Percentiles rank a stretch among this genome's conserved stretches.
These are phyloP conservation scores for Suillus cothurnatus DNA, from an alignment of 768 basidiomycete genomes.

Conservation along the genomic window DNA sequence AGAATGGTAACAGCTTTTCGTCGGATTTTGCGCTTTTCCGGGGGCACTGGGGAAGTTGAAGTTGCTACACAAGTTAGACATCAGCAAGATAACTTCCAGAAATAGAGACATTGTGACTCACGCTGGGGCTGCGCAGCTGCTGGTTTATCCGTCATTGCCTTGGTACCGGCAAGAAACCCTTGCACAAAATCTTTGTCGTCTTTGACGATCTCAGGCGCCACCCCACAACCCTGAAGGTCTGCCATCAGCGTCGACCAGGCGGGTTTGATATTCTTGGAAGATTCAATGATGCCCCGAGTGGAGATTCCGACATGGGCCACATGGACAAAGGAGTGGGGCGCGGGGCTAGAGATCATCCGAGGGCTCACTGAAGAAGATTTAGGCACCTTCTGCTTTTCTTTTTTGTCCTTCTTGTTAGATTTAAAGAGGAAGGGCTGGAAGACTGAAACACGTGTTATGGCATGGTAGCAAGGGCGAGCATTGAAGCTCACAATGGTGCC, in stretches of 20 bases:
- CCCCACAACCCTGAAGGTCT: conserved; percentile 44
- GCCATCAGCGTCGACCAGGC: conserved; percentile 52
- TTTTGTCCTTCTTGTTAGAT: conserved; percentile 29
- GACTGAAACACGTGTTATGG: conserved; percentile 22
- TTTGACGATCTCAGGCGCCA: conserved; percentile 32
- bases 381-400: conserved; percentile 34
- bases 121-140: conserved; percentile 1
- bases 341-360: conserved; percentile 56
- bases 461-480: conserved; percentile 10
- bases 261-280: conserved; percentile 53
- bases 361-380: conserved; percentile 35
- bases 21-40: conserved; percentile 32
- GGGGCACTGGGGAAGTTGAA: conserved; percentile 11
- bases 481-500: conserved; percentile 41
- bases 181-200: conserved; percentile 39
- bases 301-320: conserved; percentile 65
- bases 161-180: conserved; percentile 25
- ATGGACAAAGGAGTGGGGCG: conserved; percentile 65
- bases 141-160: conserved; percentile 4
- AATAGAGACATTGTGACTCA: conserved; percentile 9
- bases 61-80: background rate
- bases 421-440: conserved; percentile 30
- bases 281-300: conserved; percentile 51
- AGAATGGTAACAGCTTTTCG: conserved; percentile 30
- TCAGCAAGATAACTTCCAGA: background rate